Base-by-base conservation (phyloP, 768 basidiomycete genomes). In the Arthromyces matolae region DNA sequence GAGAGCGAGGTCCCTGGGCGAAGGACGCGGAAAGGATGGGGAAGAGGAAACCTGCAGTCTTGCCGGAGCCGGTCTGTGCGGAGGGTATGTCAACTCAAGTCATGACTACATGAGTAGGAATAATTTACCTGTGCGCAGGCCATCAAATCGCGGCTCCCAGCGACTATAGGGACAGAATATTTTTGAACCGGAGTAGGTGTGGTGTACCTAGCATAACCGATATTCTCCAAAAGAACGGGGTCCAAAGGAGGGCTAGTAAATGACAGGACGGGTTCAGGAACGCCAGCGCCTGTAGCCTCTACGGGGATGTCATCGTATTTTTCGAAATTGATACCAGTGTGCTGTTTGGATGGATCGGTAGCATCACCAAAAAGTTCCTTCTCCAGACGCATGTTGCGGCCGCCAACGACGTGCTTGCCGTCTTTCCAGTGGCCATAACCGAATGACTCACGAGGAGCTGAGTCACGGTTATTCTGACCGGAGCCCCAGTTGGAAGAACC, bases 271-370 rank as follows among this genome's bases (percentile, higher is more conserved):
- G 96, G 93, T 33, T 98, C 95, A 52, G 96, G 96, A n/a, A 98
- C 95, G 59, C 87, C 89, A 51, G 85, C 84, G 58, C 96, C 96
- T 40, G 95, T 98, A 28, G 94, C 95, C 71, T 98, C 96, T 57
- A 99, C 94, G 54, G 96, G 96, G 63, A 99, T 99, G 66, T 98
- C 95, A 69, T 96, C 96, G 61, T 98, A 99, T 71, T 96, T 96
- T 74, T 99, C 96, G 64, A 99, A 99, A 74, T 99, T 99, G 73
- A 99, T 97, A 54, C 96, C 96, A 35, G 94, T 95, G 64, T 92
- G 85, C 67, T 96, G 88, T 64, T 89, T 90, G 50, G 82, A 83
- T 19, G 86, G 81, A 66, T 97, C 95, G 37, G 79, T 73, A 32
- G 78, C 77, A 54, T 95, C 93, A 45, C 96, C 96, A 59, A 86